Evolutionary conservation across 345 rosid species (phyloP).

Genomic region (Bruguiera sexangula): DNA sequence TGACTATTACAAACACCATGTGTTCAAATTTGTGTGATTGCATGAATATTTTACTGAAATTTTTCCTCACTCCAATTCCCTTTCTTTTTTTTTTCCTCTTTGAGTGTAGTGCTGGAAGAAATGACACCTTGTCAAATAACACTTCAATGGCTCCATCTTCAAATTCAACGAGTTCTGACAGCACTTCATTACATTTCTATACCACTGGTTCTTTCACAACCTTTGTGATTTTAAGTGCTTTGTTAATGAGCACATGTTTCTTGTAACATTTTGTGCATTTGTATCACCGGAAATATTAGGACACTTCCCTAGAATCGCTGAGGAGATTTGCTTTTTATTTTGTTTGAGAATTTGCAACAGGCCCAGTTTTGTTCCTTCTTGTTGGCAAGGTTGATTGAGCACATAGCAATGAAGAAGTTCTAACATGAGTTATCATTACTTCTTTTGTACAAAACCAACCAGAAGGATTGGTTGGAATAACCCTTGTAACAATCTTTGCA

Average conservation of each 20-base stretch:
- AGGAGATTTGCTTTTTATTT: neutral
- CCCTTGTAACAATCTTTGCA: constrained; percentile 21
- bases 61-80: neutral
- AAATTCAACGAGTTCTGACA: constrained; percentile 62
- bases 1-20: neutral
- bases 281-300: neutral
- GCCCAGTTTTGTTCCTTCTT: constrained; percentile 41
- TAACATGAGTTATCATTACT: constrained; percentile 18
- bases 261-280: constrained; percentile 36
- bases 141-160: constrained; percentile 75
- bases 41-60: constrained; percentile 8
- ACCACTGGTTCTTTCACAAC: constrained; percentile 35
- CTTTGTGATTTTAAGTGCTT: constrained; percentile 42
- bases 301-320: neutral
- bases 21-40: neutral
- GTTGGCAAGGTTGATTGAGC: constrained; percentile 15
- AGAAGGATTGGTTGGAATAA: constrained; percentile 11
- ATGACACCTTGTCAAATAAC: constrained; percentile 54
- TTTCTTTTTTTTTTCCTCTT: constrained; percentile 10
- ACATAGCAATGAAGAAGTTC: constrained; percentile 17
- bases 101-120: constrained; percentile 58
- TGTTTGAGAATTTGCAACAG: constrained; percentile 18
- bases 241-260: constrained; percentile 38
- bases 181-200: constrained; percentile 28
- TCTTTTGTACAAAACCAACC: constrained; percentile 26